phyloP scores from a whole-genome alignment of 176 grass and related monocot genomes.

The Cenchrus fungigraminus region DNA sequence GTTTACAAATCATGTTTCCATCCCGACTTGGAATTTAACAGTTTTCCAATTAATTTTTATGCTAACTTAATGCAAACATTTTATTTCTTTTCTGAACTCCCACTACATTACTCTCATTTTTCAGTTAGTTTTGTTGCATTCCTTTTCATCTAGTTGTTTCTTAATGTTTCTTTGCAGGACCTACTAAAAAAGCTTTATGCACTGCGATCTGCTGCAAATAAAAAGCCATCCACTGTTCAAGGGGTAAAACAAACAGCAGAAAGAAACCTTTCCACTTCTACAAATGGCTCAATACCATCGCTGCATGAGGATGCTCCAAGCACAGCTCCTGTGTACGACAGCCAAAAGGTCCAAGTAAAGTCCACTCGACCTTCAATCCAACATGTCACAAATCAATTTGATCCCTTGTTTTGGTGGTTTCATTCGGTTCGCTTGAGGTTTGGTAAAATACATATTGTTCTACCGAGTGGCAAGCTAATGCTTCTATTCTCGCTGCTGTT shows the following conservation, averaged over 20 bases:
- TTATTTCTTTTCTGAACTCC: neutral
- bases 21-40: neutral
- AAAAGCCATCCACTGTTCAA: conserved; percentile 17
- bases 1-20: neutral
- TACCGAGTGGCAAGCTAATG: conserved; percentile 68
- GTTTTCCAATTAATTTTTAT: neutral
- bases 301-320: conserved; percentile 33
- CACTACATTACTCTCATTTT: neutral
- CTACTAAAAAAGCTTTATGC: conserved; percentile 47
- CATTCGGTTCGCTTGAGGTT: conserved; percentile 67
- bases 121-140: neutral
- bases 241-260: conserved; percentile 34
- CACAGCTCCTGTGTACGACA: conserved; percentile 6
- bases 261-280: conserved; percentile 25
- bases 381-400: conserved; percentile 41
- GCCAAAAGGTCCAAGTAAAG: conserved; percentile 41
- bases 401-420: conserved; percentile 81
- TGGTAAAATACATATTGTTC: conserved; percentile 64
- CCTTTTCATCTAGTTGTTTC: neutral
- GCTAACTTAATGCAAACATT: neutral
- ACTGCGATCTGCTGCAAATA: conserved; percentile 41
- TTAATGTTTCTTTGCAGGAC: conserved; percentile 35
- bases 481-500: conserved; percentile 68
- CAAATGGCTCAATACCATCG: conserved; percentile 18
- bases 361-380: conserved; percentile 46